Evolutionary conservation across 768 basidiomycete species (phyloP), one percentile per base, ranked within the genome.

Genomic region (Boletus rubescentipes): DNA sequence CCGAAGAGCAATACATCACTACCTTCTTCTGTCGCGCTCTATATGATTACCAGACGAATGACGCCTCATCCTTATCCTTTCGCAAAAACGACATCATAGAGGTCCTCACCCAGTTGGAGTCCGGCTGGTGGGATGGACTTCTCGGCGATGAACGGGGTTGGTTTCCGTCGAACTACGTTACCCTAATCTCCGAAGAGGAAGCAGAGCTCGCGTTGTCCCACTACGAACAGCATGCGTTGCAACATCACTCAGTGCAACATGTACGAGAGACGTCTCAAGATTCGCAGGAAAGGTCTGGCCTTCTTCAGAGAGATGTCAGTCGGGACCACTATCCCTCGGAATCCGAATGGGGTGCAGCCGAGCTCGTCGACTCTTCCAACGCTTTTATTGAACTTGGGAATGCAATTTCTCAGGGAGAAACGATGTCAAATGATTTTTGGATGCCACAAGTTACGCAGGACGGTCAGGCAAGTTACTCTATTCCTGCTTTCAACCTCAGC

Each of bases 81-180:
- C 77, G 70, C 57, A 84, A 82, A 61, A 89, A 86, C 59, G 94
- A 98, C 67, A 81, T 98, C 61, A 97, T 99, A 60, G 93, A 98
- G 70, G 93, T 98, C 55, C 79, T 96, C 49, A 91, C 89, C 11
- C 87, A 86, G 62, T 84, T 98, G 50, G 89, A 91, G 35, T 91
- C 91, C 5, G 96, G 96, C 15, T 99, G 96, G 96, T 98, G 95
- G 97, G 96, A 99, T 69, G 96, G 96, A 5, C 75, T 97, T 54
- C 79, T 97, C 20, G 84, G 86, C 44, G 89, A 91, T 50, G 87
- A 90, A 69, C 84, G 96, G 46, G 96, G 96, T 53, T 96, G 93
- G 93, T 96, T 99, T 72, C 96, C 96, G 20, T 92, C 90, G 61
- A 99, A 98, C 75, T 98, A 97, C 75, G 94, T 97, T 41, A 74